Evolutionary conservation across 306 rosid genomes (phyloP).

Genomic region (Vigna mungo): DNA sequence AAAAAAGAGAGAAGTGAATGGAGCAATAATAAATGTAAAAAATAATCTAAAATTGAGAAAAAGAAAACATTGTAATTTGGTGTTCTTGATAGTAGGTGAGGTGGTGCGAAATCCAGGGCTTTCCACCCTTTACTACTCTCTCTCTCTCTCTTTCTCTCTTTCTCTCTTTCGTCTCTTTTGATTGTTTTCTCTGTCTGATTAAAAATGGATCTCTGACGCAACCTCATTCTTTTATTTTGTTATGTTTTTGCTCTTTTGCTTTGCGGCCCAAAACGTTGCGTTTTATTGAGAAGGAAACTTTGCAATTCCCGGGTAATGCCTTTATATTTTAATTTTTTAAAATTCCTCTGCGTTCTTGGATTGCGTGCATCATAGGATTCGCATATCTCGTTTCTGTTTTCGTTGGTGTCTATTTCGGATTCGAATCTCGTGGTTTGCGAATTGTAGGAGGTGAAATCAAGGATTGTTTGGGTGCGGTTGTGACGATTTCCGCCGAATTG

Average conservation of each 20-base stretch:
- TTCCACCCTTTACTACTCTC: constrained; percentile 41
- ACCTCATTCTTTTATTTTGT: no score
- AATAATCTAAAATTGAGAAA: constrained; percentile 42
- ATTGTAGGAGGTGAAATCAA: constrained; percentile 28
- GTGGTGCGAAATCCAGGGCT: constrained; percentile 67
- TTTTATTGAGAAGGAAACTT: neutral
- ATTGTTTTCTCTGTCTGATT: constrained; percentile 28
- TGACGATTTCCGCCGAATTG: constrained; percentile 6
- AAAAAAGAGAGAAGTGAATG: neutral
- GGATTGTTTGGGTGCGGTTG: constrained; percentile 35
- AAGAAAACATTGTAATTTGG: constrained; percentile 9
- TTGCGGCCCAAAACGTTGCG: neutral
- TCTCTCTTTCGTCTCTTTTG: neutral
- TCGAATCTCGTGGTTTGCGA: constrained; percentile 59
- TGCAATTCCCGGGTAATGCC: constrained; percentile 29
- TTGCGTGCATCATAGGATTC: constrained; percentile 43
- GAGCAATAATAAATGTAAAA: neutral
- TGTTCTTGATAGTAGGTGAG: constrained; percentile 54
- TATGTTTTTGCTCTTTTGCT: neutral
- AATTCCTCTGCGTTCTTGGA: constrained; percentile 34
- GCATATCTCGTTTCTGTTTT: constrained; percentile 48
- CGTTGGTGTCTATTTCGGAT: neutral
- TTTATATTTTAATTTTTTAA: neutral
- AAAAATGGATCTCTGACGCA: neutral
- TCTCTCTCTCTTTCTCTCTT: constrained; percentile 22